These are phyloP conservation scores for Fusarium tupiense DNA, from an alignment of 2,329 filamentous ascomycete genomes.

Conservation along the genomic window DNA sequence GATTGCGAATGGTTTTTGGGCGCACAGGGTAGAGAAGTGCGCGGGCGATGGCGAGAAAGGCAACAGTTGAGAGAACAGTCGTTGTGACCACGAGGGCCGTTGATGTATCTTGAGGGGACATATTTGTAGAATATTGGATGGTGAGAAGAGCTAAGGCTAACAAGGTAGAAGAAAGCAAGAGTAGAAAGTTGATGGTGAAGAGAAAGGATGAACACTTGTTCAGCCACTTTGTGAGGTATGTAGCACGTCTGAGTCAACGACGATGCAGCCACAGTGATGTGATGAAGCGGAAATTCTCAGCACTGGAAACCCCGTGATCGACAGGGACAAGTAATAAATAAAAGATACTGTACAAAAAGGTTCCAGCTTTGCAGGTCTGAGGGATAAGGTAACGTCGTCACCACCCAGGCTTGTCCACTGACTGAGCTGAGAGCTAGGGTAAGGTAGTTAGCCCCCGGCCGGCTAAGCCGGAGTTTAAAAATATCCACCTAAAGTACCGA, in stretches of 20 bases:
- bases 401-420: neutral
- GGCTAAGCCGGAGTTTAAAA: neutral
- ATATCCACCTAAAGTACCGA: neutral
- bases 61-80: constrained; percentile 54
- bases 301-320: neutral
- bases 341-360: neutral
- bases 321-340: neutral
- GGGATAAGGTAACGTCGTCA: constrained; percentile 13
- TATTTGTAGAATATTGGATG: neutral
- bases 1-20: constrained; percentile 54
- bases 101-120: constrained; percentile 26
- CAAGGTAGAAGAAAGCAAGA: neutral
- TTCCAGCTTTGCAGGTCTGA: neutral
- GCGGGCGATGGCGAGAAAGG: constrained; percentile 49
- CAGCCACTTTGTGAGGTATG: constrained; percentile 5
- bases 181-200: neutral
- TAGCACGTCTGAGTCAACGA: constrained; percentile 1
- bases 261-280: constrained; percentile 3
- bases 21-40: constrained; percentile 53
- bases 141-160: neutral
- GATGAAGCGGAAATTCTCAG: neutral
- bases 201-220: constrained; percentile 12
- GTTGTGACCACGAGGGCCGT: constrained; percentile 50
- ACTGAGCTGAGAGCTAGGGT: constrained; percentile 3
- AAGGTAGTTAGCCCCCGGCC: neutral